Evolutionary conservation across 345 rosid species (phyloP).

Genomic region (Diplotaxis tenuifolia): DNA sequence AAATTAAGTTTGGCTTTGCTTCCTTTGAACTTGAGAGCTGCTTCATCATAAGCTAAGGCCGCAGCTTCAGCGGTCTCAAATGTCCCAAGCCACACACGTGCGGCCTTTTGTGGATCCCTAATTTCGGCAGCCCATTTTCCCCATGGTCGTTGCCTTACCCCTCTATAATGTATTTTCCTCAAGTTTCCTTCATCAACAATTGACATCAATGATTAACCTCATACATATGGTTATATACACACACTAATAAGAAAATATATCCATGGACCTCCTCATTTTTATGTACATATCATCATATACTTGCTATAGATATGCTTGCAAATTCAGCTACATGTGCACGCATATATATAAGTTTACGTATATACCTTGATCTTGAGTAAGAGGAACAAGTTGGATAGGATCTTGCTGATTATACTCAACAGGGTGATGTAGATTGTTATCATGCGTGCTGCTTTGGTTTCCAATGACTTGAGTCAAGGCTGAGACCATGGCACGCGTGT

Average conservation of each 20-base stretch:
- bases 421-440: conserved; percentile 35
- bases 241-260: not conserved
- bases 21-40: conserved; percentile 82
- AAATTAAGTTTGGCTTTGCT: conserved; percentile 81
- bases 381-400: conserved; percentile 27
- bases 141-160: conserved; percentile 71
- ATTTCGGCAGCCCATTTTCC: conserved; percentile 72
- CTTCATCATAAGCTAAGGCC: conserved; percentile 75
- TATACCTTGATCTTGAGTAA: conserved; percentile 37
- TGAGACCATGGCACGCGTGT: conserved; percentile 59
- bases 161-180: conserved; percentile 57
- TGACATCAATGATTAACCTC: conserved; percentile 12
- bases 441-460: conserved; percentile 27
- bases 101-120: conserved; percentile 62
- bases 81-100: conserved; percentile 76
- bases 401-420: conserved; percentile 28
- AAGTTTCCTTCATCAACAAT: conserved; percentile 32
- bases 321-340: not conserved
- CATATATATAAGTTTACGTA: not conserved
- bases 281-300: not conserved
- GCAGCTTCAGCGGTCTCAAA: conserved; percentile 82
- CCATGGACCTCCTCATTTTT: not conserved
- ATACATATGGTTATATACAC: no score
- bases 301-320: not conserved
- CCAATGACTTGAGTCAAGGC: conserved; percentile 75